phyloP scores from a whole-genome alignment of 768 basidiomycete species.

The Chalciporus sphaerocephalus region DNA sequence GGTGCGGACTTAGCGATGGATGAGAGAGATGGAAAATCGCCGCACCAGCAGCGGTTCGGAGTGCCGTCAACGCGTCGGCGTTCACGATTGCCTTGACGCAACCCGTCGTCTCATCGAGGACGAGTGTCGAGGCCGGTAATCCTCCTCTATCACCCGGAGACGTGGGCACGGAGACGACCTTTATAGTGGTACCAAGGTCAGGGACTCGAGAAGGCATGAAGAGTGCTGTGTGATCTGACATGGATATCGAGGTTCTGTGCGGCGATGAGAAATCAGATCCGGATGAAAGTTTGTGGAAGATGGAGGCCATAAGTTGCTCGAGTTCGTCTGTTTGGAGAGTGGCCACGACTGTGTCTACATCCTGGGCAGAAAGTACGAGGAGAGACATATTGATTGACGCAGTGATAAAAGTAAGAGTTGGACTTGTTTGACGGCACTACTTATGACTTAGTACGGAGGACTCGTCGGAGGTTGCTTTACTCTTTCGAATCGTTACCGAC shows the following conservation, averaged over 20 bases:
- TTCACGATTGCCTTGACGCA: conserved; percentile 73
- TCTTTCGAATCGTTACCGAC: too few relatives aligned
- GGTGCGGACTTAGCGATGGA: not conserved
- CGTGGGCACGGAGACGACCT: conserved; percentile 76
- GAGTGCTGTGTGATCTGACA: conserved; percentile 54
- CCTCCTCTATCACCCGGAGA: conserved; percentile 43
- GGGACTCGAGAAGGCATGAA: conserved; percentile 80
- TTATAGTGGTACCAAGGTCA: conserved; percentile 57
- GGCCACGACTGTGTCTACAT: conserved; percentile 50
- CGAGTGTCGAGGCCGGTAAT: conserved; percentile 70
- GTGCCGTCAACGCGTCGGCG: conserved; percentile 69
- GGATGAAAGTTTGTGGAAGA: conserved; percentile 49
- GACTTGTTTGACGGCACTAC: too few relatives aligned
- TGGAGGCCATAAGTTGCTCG: conserved; percentile 52
- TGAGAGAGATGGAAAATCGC: not conserved
- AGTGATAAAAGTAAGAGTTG: too few relatives aligned
- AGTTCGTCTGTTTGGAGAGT: conserved; percentile 44
- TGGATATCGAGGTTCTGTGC: conserved; percentile 54
- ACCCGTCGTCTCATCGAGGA: conserved; percentile 70
- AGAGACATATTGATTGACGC: conserved; percentile 49
- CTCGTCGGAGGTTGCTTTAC: too few relatives aligned
- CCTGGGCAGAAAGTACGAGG: conserved; percentile 55
- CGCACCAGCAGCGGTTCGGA: conserved; percentile 78
- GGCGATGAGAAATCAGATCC: conserved; percentile 36
- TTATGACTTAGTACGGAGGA: too few relatives aligned